phyloP scores from a whole-genome alignment of 352 stramenopile genomes.

The Globisporangium camurandrum region DNA sequence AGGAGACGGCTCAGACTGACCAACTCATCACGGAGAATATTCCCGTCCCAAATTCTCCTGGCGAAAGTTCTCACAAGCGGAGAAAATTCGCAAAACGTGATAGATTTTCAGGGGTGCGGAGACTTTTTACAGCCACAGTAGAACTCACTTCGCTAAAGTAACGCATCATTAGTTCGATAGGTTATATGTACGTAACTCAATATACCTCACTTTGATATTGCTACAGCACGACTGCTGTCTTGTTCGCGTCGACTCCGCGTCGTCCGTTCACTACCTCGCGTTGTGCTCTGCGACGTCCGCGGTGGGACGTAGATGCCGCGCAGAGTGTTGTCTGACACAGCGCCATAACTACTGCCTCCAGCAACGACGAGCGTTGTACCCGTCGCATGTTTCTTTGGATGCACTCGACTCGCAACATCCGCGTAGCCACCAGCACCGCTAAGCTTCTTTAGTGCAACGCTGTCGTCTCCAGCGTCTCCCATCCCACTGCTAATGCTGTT shows the following conservation, averaged over 20 bases:
- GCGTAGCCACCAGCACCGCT: constrained; percentile 15
- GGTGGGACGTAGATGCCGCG: constrained; percentile 30
- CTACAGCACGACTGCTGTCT: neutral
- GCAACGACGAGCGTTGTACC: too few relatives aligned
- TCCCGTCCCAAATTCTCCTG: too few relatives aligned
- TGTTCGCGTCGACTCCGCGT: constrained; percentile 3
- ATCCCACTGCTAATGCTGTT: constrained; percentile 22
- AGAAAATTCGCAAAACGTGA: too few relatives aligned
- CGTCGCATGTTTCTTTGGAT: too few relatives aligned
- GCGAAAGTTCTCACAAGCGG: too few relatives aligned
- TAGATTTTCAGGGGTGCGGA: too few relatives aligned
- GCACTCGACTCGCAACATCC: too few relatives aligned
- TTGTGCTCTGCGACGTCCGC: constrained; percentile 31
- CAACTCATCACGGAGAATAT: too few relatives aligned
- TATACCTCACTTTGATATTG: too few relatives aligned
- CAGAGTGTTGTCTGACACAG: constrained; percentile 11
- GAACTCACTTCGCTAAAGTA: neutral
- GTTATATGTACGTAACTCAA: too few relatives aligned
- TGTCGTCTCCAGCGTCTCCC: constrained; percentile 22
- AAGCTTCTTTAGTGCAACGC: constrained; percentile 46
- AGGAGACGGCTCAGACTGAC: too few relatives aligned
- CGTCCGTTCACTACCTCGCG: constrained; percentile 12
- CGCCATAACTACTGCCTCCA: constrained; percentile 14
- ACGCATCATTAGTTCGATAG: neutral
- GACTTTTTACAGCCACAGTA: too few relatives aligned